phyloP scores from a whole-genome alignment of 495 filamentous ascomycete genomes.

The Tuber brumale region DNA sequence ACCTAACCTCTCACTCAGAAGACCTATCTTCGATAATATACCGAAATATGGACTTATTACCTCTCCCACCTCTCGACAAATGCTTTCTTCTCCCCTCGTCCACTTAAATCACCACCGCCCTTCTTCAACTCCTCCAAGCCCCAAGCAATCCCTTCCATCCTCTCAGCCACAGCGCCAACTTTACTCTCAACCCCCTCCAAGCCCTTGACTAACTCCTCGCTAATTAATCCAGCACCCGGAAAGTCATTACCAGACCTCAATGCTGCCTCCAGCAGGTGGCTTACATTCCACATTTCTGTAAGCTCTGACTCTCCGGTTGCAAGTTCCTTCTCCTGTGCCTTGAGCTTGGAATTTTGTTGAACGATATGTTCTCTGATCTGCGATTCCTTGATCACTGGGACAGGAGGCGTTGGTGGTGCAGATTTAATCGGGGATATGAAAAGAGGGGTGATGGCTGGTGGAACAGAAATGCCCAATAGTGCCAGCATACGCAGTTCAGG shows the following conservation, averaged over 20 bases:
- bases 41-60: conserved; percentile 13
- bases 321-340: conserved; percentile 22
- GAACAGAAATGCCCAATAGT: conserved; percentile 32
- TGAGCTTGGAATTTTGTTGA: conserved; percentile 21
- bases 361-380: conserved; percentile 18
- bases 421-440: conserved; percentile 27
- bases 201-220: conserved; percentile 22
- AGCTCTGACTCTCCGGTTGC: conserved; percentile 16
- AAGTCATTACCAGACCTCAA: conserved; percentile 24
- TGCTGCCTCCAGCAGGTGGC: conserved; percentile 18
- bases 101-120: conserved; percentile 29
- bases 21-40: not conserved
- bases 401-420: not conserved
- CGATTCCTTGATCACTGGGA: conserved; percentile 17
- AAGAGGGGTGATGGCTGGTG: conserved; percentile 1
- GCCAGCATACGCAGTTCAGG: conserved; percentile 37
- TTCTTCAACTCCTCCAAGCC: conserved; percentile 32
- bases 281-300: conserved; percentile 19
- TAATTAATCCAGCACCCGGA: conserved; percentile 14
- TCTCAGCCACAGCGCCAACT: conserved; percentile 26
- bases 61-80: conserved; percentile 41
- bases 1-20: not conserved
- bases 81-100: conserved; percentile 30
- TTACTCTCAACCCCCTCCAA: conserved; percentile 26
- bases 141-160: conserved; percentile 33